Evolutionary conservation across 1,139 yeast genomes (phyloP).

Genomic region (Geotrichum phurueaensis): DNA sequence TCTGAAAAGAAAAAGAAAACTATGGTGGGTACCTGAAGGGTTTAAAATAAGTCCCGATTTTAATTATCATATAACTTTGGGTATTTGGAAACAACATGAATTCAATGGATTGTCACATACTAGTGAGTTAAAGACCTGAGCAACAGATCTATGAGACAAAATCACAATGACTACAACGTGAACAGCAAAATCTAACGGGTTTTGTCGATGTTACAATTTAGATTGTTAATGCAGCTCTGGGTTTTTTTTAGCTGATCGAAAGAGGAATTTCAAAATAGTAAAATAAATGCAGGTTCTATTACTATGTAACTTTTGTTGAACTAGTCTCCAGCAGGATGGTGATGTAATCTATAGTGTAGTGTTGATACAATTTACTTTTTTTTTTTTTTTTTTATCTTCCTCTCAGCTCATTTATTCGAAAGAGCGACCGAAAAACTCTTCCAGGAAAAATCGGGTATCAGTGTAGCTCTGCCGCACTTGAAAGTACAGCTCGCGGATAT

Average conservation of each 20-base stretch:
- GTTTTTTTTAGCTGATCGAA: not conserved
- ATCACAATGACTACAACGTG: too few species aligned
- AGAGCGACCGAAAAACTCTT: not conserved
- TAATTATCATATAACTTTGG: not conserved
- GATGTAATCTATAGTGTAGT: not conserved
- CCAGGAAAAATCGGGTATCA: not conserved
- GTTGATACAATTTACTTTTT: not conserved
- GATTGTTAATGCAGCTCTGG: not conserved
- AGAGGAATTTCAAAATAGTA: not conserved
- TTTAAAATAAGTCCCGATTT: not conserved
- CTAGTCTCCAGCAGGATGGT: not conserved
- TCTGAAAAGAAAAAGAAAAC: not conserved
- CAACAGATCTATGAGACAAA: too few species aligned
- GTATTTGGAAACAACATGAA: too few species aligned
- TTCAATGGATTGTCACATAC: too few species aligned
- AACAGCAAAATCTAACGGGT: too few species aligned
- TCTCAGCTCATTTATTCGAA: not conserved
- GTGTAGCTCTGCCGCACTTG: not conserved
- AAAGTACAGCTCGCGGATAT: not conserved
- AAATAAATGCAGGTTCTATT: not conserved
- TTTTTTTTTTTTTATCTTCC: not conserved
- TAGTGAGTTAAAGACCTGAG: too few species aligned
- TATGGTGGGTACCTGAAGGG: not conserved
- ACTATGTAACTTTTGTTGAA: not conserved
- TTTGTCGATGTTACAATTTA: too few species aligned